Evolutionary conservation across 2,329 filamentous ascomycete species (phyloP).

Genomic region (Thelonectria olida): DNA sequence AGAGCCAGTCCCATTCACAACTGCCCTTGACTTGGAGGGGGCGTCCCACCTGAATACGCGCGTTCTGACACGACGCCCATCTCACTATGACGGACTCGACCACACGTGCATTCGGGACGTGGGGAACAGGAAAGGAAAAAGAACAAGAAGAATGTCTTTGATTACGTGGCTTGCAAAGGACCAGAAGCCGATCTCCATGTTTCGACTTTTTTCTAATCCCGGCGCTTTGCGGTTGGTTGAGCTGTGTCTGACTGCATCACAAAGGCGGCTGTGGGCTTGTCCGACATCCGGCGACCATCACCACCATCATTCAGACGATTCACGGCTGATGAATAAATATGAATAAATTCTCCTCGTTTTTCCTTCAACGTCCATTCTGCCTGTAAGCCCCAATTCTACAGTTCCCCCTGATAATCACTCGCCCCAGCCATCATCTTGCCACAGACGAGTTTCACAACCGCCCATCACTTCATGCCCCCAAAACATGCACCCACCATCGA

Average conservation of each 20-base stretch:
- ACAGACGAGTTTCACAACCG: neutral
- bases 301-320: neutral
- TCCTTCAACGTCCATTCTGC: neutral
- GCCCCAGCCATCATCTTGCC: no score
- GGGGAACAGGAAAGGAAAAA: neutral
- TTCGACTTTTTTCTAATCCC: neutral
- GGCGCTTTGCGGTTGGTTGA: neutral
- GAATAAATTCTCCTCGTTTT: neutral
- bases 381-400: neutral
- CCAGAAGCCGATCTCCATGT: neutral
- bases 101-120: neutral
- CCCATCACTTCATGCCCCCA: neutral
- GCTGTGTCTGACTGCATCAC: neutral
- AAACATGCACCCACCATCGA: no score
- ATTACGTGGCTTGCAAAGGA: conserved; percentile 9
- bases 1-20: neutral
- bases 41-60: conserved; percentile 10
- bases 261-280: neutral
- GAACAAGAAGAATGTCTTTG: neutral
- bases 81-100: neutral
- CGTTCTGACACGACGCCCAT: conserved; percentile 17
- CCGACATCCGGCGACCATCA: neutral
- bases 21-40: neutral
- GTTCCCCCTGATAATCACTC: neutral
- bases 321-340: neutral